A percentile compares a stretch with the other conserved stretches of the same genome.
Conservation (phyloP, 768 basidiomycete species). For the Russula abietina region DNA sequence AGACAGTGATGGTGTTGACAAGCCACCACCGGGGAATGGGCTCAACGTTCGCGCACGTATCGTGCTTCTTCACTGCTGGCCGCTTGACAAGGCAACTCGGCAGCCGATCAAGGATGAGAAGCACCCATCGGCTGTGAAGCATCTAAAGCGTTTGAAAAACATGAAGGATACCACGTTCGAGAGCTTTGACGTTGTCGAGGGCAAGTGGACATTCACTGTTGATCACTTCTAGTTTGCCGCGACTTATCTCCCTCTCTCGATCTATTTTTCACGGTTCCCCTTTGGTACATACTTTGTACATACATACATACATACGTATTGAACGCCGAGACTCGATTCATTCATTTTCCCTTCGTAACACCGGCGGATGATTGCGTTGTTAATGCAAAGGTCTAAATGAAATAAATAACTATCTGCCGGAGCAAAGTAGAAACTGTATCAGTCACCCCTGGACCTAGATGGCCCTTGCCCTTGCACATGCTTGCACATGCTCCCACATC, state of each 20-base stretch:
- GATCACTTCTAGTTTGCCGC: slow-evolving; percentile 67
- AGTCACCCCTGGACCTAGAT: not conserved
- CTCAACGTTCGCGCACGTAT: slow-evolving; percentile 85
- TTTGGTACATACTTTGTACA: slow-evolving; percentile 2
- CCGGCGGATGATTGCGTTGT: not conserved
- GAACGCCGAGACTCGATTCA: not conserved
- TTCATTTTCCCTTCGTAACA: not conserved
- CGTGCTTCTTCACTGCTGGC: slow-evolving; percentile 75
- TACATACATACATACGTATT: slow-evolving; percentile 6
- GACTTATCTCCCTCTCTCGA: not conserved
- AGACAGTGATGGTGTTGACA: slow-evolving; percentile 77
- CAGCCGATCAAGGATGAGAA: slow-evolving; percentile 81
- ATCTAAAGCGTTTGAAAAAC: slow-evolving; percentile 72
- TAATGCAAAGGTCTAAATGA: not conserved
- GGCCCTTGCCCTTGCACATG: not conserved
- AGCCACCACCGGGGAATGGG: slow-evolving; percentile 77
- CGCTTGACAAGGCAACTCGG: slow-evolving; percentile 84
- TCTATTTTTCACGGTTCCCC: not conserved
- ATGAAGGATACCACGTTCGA: slow-evolving; percentile 87
- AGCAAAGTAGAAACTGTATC: not conserved
- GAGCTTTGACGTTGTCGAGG: slow-evolving; percentile 69
- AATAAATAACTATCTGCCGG: not conserved
- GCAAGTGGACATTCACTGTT: slow-evolving; percentile 91
- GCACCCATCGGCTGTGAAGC: slow-evolving; percentile 61
- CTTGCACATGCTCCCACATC: not conserved